Evolutionary conservation across 139 green algal species (phyloP), one percentile per base, ranked within the genome.

Genomic region (Picochlorum costavermella): DNA sequence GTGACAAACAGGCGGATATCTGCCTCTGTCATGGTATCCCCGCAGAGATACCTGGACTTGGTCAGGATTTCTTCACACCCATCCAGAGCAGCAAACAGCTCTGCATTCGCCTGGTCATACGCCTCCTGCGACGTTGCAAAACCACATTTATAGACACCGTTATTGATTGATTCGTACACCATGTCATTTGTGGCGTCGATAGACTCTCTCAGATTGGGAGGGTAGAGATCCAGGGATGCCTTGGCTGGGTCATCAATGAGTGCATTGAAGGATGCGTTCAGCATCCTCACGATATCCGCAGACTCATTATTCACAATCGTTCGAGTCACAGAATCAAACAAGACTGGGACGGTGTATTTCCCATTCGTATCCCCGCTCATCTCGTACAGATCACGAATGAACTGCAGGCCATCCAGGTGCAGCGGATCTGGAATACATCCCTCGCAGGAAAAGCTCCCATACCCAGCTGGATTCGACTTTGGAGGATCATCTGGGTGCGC

Each of bases 251-350:
- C 79, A 51, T 69, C 81, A 20, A 83, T 85, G 20, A 96, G 29
- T 20, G 86, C 60, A 61, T 97, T 92, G 79, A 98, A 96, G 0
- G 46, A 56, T 1, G 61, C 70, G 75, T 98, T 97, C 67, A 97
- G 80, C 70, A 96, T 95, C 37, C 86, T 79, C 16, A 97, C 61
- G 58, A 98, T 96, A 50, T 97, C 92, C 6, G 69, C 70, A 56
- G 66, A 86, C 75, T 98, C 92, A 64, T 98, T 98, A 80, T 96
- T 97, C 13, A 98, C 93, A 44, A 98, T 96, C 1, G 75, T 88
- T 5, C 73, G 72, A 37, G 71, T 56, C 77, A 94, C 82, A 72
- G 93, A 96, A 83, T 96, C 90, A 84, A 86, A 98, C 43, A 98
- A 77, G 28, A 98, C 80, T 0, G 92, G 92, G 37, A 96, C 91